Evolutionary conservation across 2,329 filamentous ascomycete genomes (phyloP).

Genomic region (Nemania diffusa): DNA sequence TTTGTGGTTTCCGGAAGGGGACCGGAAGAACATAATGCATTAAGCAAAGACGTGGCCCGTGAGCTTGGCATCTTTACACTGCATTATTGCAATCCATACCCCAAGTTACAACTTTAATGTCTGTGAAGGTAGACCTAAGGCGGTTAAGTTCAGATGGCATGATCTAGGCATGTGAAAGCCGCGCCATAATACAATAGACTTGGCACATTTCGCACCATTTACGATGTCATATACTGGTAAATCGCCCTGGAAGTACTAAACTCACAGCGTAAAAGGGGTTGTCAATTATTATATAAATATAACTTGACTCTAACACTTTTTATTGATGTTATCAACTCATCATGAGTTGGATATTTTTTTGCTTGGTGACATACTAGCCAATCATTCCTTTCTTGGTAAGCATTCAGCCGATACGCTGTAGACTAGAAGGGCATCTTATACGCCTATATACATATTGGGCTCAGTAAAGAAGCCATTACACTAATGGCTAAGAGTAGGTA

Average conservation of each 20-base stretch:
- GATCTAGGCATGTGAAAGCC: background rate
- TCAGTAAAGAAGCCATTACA: no score
- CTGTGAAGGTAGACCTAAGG: background rate
- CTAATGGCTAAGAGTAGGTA: no score
- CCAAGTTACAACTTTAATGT: background rate
- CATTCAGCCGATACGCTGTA: no score
- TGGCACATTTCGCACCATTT: background rate
- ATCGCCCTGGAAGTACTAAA: no score
- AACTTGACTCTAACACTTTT: no score
- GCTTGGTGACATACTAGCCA: no score
- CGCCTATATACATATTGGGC: constrained; percentile 12
- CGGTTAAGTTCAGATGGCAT: background rate
- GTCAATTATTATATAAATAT: no score
- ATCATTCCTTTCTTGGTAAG: no score
- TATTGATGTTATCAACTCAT: no score
- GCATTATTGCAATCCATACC: background rate
- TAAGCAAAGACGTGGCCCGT: background rate
- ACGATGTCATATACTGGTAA: no score
- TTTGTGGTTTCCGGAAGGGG: constrained; percentile 29
- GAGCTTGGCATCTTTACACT: constrained; percentile 10
- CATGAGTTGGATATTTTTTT: no score
- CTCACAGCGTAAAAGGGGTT: no score
- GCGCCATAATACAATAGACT: background rate
- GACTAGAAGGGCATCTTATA: constrained; percentile 11
- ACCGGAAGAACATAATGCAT: constrained; percentile 22